Evolutionary conservation across 306 rosid species (phyloP).

Genomic region (Heteromeles arbutifolia): DNA sequence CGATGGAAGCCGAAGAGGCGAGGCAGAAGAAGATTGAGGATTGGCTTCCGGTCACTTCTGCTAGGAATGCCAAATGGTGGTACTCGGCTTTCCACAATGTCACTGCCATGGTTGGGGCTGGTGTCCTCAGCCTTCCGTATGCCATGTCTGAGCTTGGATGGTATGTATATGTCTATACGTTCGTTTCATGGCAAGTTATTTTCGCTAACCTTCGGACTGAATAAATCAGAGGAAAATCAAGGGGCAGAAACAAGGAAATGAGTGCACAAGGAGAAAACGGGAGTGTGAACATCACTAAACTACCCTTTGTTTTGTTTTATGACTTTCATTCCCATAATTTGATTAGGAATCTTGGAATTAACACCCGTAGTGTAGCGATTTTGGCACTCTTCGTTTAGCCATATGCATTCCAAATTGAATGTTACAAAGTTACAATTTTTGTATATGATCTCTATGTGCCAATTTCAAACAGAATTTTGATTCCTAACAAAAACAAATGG

Average conservation of each 20-base stretch:
- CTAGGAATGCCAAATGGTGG: constrained; percentile 91
- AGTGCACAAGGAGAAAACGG: background rate
- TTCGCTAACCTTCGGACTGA: background rate
- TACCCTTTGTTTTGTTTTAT: background rate
- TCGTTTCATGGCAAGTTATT: background rate
- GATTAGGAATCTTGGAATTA: background rate
- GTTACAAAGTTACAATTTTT: background rate
- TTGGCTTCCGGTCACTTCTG: constrained; percentile 86
- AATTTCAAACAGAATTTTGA: background rate
- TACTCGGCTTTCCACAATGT: constrained; percentile 83
- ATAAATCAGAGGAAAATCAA: background rate
- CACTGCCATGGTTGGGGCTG: constrained; percentile 97
- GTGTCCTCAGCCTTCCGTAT: constrained; percentile 80
- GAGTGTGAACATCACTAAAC: background rate
- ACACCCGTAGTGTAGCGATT: background rate
- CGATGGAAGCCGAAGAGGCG: background rate
- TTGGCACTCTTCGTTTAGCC: background rate
- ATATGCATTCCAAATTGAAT: background rate
- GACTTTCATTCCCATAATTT: background rate
- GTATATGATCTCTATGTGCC: background rate
- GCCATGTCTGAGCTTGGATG: constrained; percentile 83
- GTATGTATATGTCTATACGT: constrained; percentile 15
- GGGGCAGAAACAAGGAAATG: background rate
- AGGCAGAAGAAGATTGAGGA: constrained; percentile 33
- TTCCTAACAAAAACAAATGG: background rate